phyloP scores from a whole-genome alignment of 2,329 filamentous ascomycete species.

The Aspergillus niger region DNA sequence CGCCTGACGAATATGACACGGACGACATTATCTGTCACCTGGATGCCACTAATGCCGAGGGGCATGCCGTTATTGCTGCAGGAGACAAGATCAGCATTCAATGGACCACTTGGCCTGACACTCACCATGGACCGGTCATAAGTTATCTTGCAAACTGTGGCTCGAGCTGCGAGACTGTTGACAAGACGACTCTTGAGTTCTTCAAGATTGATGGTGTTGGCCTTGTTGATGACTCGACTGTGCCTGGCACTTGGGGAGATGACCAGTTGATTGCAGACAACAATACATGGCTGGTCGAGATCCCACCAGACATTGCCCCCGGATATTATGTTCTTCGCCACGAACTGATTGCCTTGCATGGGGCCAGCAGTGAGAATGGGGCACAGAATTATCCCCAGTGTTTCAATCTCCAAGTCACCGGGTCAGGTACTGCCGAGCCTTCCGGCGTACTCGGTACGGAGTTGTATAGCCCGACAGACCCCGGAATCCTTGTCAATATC shows the following conservation, averaged over 20 bases:
- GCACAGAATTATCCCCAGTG: constrained; percentile 57
- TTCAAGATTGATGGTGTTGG: constrained; percentile 63
- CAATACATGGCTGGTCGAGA: constrained; percentile 48
- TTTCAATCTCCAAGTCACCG: constrained; percentile 60
- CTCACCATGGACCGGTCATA: constrained; percentile 63
- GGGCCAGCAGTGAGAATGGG: constrained; percentile 42
- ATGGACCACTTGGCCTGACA: constrained; percentile 66
- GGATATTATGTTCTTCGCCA: constrained; percentile 56
- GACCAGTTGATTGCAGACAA: constrained; percentile 54
- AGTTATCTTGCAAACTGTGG: constrained; percentile 62
- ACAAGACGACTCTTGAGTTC: constrained; percentile 55
- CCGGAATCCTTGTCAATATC: constrained; percentile 61
- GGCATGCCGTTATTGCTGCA: constrained; percentile 57
- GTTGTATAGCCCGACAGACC: constrained; percentile 57
- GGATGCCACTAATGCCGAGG: constrained; percentile 52
- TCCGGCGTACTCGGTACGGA: constrained; percentile 52
- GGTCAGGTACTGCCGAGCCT: constrained; percentile 49
- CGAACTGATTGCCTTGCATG: constrained; percentile 55
- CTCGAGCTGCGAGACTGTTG: constrained; percentile 54
- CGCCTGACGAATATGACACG: constrained; percentile 40
- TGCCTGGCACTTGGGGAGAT: constrained; percentile 55
- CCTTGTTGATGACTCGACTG: constrained; percentile 45
- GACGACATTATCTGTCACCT: constrained; percentile 63
- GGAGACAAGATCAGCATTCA: constrained; percentile 59
- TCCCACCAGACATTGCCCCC: constrained; percentile 47